phyloP scores from a whole-genome alignment of 2,329 filamentous ascomycete genomes.

The Emmonsiellopsis sp. region DNA sequence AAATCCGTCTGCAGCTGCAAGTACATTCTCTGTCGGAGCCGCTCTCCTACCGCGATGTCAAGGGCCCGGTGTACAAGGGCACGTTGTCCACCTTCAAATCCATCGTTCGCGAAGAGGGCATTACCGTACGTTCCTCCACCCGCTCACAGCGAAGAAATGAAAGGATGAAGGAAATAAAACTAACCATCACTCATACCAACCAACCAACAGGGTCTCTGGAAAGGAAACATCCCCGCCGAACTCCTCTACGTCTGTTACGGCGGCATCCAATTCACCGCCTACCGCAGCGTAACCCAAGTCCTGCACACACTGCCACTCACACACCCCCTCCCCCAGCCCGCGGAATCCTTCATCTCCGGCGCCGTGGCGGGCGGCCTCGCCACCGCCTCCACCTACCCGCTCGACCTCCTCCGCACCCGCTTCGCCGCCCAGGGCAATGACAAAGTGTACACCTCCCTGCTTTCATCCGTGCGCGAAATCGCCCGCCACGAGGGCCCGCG shows the following conservation, averaged over 20 bases:
- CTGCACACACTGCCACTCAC: conserved; percentile 45
- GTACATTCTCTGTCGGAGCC: conserved; percentile 74
- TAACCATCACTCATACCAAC: not conserved
- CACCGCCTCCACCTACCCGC: conserved; percentile 78
- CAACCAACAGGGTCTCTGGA: conserved; percentile 62
- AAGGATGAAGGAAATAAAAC: not conserved
- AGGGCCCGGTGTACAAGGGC: conserved; percentile 54
- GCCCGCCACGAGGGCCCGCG: conserved; percentile 58
- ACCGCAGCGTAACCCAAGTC: conserved; percentile 62
- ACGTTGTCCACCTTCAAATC: conserved; percentile 64
- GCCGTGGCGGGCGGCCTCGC: conserved; percentile 73
- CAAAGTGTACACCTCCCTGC: conserved; percentile 66
- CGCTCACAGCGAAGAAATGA: not conserved
- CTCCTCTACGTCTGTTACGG: conserved; percentile 88
- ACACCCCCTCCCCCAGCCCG: conserved; percentile 51
- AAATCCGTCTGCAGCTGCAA: conserved; percentile 94
- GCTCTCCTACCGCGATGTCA: conserved; percentile 43
- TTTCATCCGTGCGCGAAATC: conserved; percentile 63
- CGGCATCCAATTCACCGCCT: conserved; percentile 79
- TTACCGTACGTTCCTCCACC: conserved; percentile 44
- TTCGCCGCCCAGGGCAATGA: conserved; percentile 89
- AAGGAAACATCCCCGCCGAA: conserved; percentile 94
- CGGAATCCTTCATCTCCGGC: conserved; percentile 73
- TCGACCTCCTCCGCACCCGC: conserved; percentile 84
- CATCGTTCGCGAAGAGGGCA: conserved; percentile 71